phyloP scores from a whole-genome alignment of 2,329 filamentous ascomycete genomes.

The Aspergillus sp. region DNA sequence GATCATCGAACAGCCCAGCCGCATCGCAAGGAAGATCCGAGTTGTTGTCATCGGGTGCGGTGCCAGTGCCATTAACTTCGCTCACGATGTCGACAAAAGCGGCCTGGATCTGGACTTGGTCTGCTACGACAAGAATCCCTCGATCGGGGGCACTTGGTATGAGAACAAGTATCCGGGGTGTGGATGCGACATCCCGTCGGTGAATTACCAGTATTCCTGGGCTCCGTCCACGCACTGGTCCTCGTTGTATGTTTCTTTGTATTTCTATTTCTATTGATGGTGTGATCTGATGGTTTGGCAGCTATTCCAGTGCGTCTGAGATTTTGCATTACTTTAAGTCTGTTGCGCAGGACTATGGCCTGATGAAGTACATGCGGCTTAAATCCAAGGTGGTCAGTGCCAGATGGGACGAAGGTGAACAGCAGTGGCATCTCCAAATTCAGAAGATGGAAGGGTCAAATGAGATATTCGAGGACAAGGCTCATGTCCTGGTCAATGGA shows the following conservation, averaged over 20 bases:
- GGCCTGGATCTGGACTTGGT: slow-evolving; percentile 20
- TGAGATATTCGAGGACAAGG: slow-evolving; percentile 26
- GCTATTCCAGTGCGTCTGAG: not conserved
- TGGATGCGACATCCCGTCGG: slow-evolving; percentile 25
- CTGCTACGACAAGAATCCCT: slow-evolving; percentile 29
- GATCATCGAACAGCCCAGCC: slow-evolving; percentile 14
- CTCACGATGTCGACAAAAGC: slow-evolving; percentile 21
- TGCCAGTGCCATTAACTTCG: slow-evolving; percentile 18
- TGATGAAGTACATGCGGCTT: slow-evolving; percentile 28
- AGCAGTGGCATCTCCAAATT: not conserved
- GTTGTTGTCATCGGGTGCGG: slow-evolving; percentile 19
- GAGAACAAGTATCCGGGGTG: slow-evolving; percentile 35
- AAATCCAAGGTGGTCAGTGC: slow-evolving; percentile 25
- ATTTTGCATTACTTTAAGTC: slow-evolving; percentile 28
- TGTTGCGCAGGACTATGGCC: slow-evolving; percentile 24
- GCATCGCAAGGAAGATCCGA: slow-evolving; percentile 12
- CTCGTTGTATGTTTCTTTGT: slow-evolving; percentile 16
- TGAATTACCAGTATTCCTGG: not conserved
- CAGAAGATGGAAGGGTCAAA: not conserved
- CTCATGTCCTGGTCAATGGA: slow-evolving; percentile 35
- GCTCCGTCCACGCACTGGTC: not conserved
- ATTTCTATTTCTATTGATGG: not conserved
- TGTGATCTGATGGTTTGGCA: not conserved
- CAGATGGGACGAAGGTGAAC: slow-evolving; percentile 27
- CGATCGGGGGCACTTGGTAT: slow-evolving; percentile 32